A percentile compares a stretch with the other conserved stretches of the same genome.
Evolutionary conservation across 2,329 filamentous ascomycete species (phyloP).

Genomic region (Phaeomoniella chlamydospora): DNA sequence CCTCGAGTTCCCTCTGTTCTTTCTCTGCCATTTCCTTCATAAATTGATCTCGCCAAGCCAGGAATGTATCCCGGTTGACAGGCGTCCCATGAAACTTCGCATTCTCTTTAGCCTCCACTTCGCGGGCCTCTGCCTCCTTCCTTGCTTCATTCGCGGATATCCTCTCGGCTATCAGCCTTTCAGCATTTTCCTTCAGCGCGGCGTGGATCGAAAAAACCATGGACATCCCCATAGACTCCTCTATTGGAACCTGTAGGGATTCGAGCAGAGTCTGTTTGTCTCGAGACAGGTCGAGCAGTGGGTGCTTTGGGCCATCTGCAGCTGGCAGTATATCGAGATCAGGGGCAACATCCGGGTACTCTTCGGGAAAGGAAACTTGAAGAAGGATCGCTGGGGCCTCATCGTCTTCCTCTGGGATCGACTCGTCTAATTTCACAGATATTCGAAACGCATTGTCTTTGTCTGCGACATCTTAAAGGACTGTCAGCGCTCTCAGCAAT

Average conservation of each 20-base stretch:
- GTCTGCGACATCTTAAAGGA: conserved; percentile 63
- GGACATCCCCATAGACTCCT: conserved; percentile 91
- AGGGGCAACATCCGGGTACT: conserved; percentile 80
- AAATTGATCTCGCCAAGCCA: conserved; percentile 70
- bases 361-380: conserved; percentile 75
- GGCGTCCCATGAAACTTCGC: conserved; percentile 85
- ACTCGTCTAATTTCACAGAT: conserved; percentile 68
- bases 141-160: conserved; percentile 45
- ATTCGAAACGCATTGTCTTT: conserved; percentile 64
- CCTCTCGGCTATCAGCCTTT: conserved; percentile 65
- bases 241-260: conserved; percentile 57
- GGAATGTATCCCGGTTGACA: conserved; percentile 76
- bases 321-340: conserved; percentile 64
- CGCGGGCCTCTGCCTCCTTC: conserved; percentile 38
- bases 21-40: conserved; percentile 65
- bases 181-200: conserved; percentile 78
- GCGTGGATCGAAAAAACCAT: conserved; percentile 92
- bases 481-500: conserved; percentile 2
- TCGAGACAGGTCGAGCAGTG: conserved; percentile 62
- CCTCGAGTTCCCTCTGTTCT: conserved; percentile 49
- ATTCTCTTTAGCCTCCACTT: conserved; percentile 79
- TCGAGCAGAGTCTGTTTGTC: conserved; percentile 65
- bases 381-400: conserved; percentile 57
- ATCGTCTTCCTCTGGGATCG: conserved; percentile 45
- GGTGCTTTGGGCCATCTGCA: conserved; percentile 54